Base-by-base conservation (phyloP, 305 asterid genomes). In the Petunia hybrid region DNA sequence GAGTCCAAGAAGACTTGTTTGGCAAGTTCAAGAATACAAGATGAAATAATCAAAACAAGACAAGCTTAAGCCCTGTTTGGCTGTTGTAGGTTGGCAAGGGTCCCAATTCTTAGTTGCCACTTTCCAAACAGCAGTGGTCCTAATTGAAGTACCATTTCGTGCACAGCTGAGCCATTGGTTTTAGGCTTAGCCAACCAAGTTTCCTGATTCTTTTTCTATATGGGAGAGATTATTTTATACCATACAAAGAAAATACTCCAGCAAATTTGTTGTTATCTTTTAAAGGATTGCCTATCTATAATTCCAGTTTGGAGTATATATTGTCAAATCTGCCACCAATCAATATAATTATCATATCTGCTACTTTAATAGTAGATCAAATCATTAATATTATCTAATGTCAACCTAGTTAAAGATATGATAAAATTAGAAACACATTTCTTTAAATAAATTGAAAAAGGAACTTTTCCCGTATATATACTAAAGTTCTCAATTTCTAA, bases 21-120 rank as follows among this genome's bases (percentile, higher is more conserved):
- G 62, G 78, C 42, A 48, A 35, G 36, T 51, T 36, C 78, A 12
- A 51, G 9, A 35, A 63, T 35, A 9, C 42, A 36, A 63, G 39
- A 63, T 8, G 68, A 63, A 63, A 63, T 63, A 1, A 51, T 35
- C 63, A 35, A 73, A 42, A 68, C 39, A 68, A 68, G 42, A 73
- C 62, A 1, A 51, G 45, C 62, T 48, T 48, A 10, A 51, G 51
- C 3, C 40, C 5, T 13, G 35, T 73, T 73, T 36, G 12, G 78
- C 13, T 51, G 78, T 73, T 51, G 78, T 45, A 51, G 63, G 78
- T 73, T 51, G 78, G 78, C 78, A 35, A 36, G 78, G 45, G 78
- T 12, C 63, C 78, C 78, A 48, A 51, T 35, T 70, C 53, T 51
- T 31, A 12, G 13, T 51, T 73, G 78, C 78, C 35, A 51, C 62